A percentile compares a stretch with the other conserved stretches of the same genome.
Evolutionary conservation across 1,284 basidiomycete genomes (phyloP).

Genomic region (Trametes sp.): DNA sequence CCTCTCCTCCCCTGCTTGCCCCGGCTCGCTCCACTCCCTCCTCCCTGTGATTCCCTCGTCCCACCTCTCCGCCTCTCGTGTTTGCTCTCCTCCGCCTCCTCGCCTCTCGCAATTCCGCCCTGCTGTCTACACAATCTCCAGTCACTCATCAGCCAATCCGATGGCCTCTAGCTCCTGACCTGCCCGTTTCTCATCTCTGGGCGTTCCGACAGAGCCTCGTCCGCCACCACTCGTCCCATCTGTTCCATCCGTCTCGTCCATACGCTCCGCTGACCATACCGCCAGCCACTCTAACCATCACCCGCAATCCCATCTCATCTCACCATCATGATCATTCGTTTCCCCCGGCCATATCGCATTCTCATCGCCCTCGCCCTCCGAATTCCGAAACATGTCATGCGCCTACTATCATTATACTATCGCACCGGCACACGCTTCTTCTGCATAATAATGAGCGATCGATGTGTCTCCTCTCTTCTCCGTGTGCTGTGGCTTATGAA

Average conservation of each 20-base stretch:
- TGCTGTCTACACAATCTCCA: neutral
- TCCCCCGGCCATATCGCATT: constrained; percentile 15
- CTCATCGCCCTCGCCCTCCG: constrained; percentile 22
- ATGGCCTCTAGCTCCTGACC: neutral
- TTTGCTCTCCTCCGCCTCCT: neutral
- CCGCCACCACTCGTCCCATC: constrained; percentile 10
- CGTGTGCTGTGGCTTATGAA: neutral
- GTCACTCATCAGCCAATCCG: constrained; percentile 7
- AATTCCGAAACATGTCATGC: constrained; percentile 11
- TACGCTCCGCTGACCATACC: constrained; percentile 15
- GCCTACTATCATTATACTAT: neutral
- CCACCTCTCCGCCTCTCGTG: constrained; percentile 13
- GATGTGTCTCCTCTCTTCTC: constrained; percentile 10
- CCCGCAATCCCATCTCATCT: constrained; percentile 25
- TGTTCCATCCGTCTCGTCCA: constrained; percentile 18
- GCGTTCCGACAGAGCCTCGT: constrained; percentile 16
- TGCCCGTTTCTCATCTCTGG: constrained; percentile 11
- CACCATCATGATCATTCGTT: constrained; percentile 21
- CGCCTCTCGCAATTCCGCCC: constrained; percentile 2
- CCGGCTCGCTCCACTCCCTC: constrained; percentile 8
- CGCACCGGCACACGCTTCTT: neutral
- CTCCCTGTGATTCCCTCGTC: constrained; percentile 14
- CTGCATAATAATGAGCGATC: constrained; percentile 19
- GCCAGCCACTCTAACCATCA: constrained; percentile 11
- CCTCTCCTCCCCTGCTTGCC: constrained; percentile 9